These are phyloP conservation scores for Tolypocladium amazonense DNA, from an alignment of 2,329 filamentous ascomycete genomes.

Conservation along the genomic window DNA sequence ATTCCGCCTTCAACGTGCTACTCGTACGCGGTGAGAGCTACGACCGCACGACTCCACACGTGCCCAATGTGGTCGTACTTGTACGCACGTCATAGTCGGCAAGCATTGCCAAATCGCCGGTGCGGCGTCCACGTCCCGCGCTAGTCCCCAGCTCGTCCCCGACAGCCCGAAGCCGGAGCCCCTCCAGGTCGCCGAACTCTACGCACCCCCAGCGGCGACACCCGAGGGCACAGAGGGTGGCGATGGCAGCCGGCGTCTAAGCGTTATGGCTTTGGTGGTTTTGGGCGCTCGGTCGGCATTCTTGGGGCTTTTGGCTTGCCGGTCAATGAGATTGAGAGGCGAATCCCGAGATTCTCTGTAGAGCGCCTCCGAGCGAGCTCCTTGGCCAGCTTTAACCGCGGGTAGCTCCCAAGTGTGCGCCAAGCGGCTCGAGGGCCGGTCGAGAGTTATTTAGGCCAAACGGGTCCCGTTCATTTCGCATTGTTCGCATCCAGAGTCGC, in stretches of 20 bases:
- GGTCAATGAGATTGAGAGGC: not conserved
- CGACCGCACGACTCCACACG: not conserved
- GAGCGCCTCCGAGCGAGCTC: not conserved
- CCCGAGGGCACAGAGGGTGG: not conserved
- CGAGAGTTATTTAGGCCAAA: not conserved
- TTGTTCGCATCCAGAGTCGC: not conserved
- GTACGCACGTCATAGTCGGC: constrained; percentile 1
- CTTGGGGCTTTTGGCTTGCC: not conserved
- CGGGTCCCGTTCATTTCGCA: not conserved
- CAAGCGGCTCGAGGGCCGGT: not conserved
- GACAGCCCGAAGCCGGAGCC: not conserved
- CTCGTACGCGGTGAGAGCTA: too few relatives aligned
- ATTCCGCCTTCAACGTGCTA: too few relatives aligned
- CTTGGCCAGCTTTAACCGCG: not conserved
- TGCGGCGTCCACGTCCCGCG: not conserved
- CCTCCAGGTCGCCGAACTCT: not conserved
- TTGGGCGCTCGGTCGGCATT: not conserved
- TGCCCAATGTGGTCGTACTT: too few relatives aligned
- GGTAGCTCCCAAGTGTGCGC: not conserved
- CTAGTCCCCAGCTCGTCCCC: not conserved
- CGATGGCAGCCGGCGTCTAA: not conserved
- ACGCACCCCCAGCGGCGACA: not conserved
- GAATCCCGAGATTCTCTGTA: not conserved
- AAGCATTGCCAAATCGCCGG: constrained; percentile 1
- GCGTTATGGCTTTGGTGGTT: not conserved